Evolutionary conservation across 2,329 filamentous ascomycete genomes (phyloP), one percentile per base, ranked within the genome.

Genomic region (Polytolypa hystricis): DNA sequence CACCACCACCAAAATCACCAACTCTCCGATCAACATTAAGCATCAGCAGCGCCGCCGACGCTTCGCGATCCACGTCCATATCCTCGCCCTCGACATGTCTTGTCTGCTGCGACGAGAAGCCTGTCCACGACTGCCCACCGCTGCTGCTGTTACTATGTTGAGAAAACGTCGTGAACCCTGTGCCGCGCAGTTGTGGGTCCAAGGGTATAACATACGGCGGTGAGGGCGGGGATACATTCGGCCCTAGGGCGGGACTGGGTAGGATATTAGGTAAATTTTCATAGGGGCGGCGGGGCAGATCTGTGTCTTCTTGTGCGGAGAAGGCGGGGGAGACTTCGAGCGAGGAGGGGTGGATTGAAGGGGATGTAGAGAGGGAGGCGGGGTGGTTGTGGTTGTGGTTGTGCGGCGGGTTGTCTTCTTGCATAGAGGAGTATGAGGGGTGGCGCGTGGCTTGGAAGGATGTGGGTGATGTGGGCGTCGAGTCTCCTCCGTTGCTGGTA

Each of bases 21-120:
- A 25, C 69, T 23, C 84, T 70, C 27, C 84, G 73, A 55, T 91
- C 85, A 37, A 70, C 77, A 47, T 87, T 93, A 41, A 95, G 65
- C 86, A 94, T 93, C 55, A 94, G 60, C 47, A 94, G 58, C 3
- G 86, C 87, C 9, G 84, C 80, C 5, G 85, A 91, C 1, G 85
- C 87, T 56, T 91, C 84, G 42, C 86, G 79, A 43, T 84, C 80
- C 25, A 82, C 66, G 38, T 71, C 67, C 5, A 67, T 64, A 5
- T 66, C 62, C 5, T 62, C 54, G 41, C 69, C 60, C 21, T 61
- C 58, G 29, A 47, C 50, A 40, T 53, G 17, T 56, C 44, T n/a
- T 47, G 7, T n/a, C 7, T 7, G 21, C 7, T 7, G 7, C n/a
- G 21, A n/a, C 21, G 21, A 25, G 7, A n/a, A 7, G n/a, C 7